Evolutionary conservation across 108 stramenopile species (phyloP).

Genomic region (Cyclotella cryptica): DNA sequence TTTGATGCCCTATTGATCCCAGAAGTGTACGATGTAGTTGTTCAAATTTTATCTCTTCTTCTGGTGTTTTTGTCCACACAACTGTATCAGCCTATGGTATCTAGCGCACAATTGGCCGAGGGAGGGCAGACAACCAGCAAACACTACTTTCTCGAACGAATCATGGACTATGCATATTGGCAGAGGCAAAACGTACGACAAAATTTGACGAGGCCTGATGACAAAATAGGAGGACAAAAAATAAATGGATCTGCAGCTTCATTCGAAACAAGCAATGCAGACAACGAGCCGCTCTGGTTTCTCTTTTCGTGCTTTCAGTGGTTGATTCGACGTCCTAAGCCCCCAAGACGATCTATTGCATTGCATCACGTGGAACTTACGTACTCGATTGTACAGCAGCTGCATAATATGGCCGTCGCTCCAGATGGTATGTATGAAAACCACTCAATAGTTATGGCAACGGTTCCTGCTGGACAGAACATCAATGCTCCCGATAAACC

Average conservation of each 20-base stretch:
- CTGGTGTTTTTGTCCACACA: conserved; percentile 78
- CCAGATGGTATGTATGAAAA: conserved; percentile 85
- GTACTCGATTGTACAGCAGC: conserved; percentile 54
- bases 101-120: conserved; percentile 46
- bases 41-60: conserved; percentile 62
- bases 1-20: conserved; percentile 55
- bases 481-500: background rate
- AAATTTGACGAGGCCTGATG: conserved; percentile 1
- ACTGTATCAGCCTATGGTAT: conserved; percentile 75
- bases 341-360: conserved; percentile 71
- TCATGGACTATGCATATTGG: conserved; percentile 58
- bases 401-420: conserved; percentile 57
- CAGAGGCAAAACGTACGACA: conserved; percentile 32
- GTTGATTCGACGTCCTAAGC: conserved; percentile 65
- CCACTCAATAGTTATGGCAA: conserved; percentile 60
- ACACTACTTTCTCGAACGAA: conserved; percentile 54
- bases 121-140: conserved; percentile 17
- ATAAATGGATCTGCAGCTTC: conserved; percentile 1
- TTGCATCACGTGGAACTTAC: conserved; percentile 60
- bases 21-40: conserved; percentile 76
- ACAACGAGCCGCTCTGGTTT: conserved; percentile 32
- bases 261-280: background rate
- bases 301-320: conserved; percentile 60
- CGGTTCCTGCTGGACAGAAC: conserved; percentile 39
- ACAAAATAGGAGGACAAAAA: background rate